Evolutionary conservation across 2,329 filamentous ascomycete genomes (phyloP), one percentile per base, ranked within the genome.

Genomic region (Fusarium dlaminii): DNA sequence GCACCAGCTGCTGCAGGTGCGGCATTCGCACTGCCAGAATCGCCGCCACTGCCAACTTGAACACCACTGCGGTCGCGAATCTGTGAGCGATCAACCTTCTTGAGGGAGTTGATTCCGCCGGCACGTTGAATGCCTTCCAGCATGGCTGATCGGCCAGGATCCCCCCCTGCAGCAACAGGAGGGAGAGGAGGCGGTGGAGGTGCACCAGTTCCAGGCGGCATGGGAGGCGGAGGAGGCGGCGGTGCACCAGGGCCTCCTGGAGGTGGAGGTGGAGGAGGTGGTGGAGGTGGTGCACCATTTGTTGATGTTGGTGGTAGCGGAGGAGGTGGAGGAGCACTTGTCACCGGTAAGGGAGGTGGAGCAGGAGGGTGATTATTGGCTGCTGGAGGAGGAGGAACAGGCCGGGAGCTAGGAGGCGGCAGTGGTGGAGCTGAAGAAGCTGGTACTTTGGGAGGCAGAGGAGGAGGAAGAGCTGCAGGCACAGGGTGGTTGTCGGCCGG

Each of bases 51-150:
- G 46, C 81, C 73, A 48, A 94, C 89, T 39, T 86, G 79, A 32
- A 91, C 92, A 8, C 77, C 87, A 82, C 92, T 94, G 72, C 93
- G 88, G 82, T 95, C 93, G 76, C 89, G 86, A 81, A 95, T 93
- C 82, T 94, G 86, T 69, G 79, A 83, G 69, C 90, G 88, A 72
- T 93, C 90, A 37, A 96, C 93, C 83, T 95, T 96, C 83, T 92
- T 94, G 78, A 96, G 86, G 29, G 90, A 85, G 30, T 85, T 89
- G 69, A 92, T 90, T 68, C 91, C 91, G 46, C 91, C 91, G 20
- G 90, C 89, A 57, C 90, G 90, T 72, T 93, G 91, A 72, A 96
- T 96, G 78, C 92, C 90, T 49, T 90, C 92, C 74, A 93, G 85
- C 80, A 94, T 83, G 62, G 90, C 92, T 72, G 86, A 86, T 76